These are phyloP conservation scores for Lipomyces yarrowii DNA, from an alignment of 1,139 yeast species.

Conservation along the genomic window DNA sequence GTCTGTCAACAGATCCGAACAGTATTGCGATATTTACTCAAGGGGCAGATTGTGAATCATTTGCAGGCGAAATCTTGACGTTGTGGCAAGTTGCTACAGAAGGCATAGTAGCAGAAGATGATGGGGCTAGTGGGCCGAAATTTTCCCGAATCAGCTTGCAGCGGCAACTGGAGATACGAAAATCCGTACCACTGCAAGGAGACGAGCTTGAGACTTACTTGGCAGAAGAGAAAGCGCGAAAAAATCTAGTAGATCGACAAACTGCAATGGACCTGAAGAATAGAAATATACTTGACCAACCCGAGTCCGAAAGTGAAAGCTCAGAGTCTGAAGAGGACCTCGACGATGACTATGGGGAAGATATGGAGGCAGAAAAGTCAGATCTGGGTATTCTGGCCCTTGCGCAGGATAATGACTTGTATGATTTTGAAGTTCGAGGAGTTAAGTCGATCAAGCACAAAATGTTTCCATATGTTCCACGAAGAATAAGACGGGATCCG, in stretches of 20 bases:
- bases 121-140: neutral
- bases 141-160: slow-evolving; percentile 11
- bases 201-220: slow-evolving; percentile 42
- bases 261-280: slow-evolving; percentile 61
- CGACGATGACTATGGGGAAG: slow-evolving; percentile 40
- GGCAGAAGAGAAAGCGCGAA: slow-evolving; percentile 40
- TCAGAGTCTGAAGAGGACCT: slow-evolving; percentile 28
- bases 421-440: slow-evolving; percentile 66
- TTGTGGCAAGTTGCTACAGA: slow-evolving; percentile 53
- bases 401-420: slow-evolving; percentile 45
- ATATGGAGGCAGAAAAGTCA: slow-evolving; percentile 26
- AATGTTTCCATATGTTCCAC: slow-evolving; percentile 74
- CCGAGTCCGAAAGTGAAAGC: slow-evolving; percentile 37
- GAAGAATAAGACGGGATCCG: slow-evolving; percentile 67
- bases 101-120: slow-evolving; percentile 1
- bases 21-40: slow-evolving; percentile 78
- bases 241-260: slow-evolving; percentile 53
- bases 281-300: slow-evolving; percentile 55
- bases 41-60: slow-evolving; percentile 45
- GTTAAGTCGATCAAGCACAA: slow-evolving; percentile 61
- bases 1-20: slow-evolving; percentile 62
- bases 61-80: slow-evolving; percentile 52
- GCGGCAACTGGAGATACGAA: slow-evolving; percentile 21
- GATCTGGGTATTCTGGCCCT: slow-evolving; percentile 40
- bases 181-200: slow-evolving; percentile 41